Conservation (phyloP, 2,329 filamentous ascomycete genomes). For the Fusarium coffeatum region DNA sequence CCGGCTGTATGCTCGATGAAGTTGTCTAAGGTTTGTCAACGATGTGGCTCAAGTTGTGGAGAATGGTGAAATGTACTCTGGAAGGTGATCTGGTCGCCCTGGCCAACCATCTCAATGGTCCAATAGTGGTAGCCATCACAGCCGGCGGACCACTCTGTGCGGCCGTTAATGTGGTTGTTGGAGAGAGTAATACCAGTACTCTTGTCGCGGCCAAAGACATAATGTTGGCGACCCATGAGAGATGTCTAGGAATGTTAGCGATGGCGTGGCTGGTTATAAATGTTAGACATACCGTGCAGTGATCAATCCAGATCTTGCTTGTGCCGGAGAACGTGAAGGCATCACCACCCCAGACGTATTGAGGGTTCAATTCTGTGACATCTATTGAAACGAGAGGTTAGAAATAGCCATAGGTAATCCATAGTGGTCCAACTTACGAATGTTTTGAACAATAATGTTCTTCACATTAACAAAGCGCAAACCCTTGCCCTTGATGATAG, state of each 20-base stretch:
- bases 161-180: slow-evolving; percentile 60
- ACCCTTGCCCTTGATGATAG: slow-evolving; percentile 56
- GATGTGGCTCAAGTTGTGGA: neutral
- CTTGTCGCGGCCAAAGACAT: slow-evolving; percentile 33
- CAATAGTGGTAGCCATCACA: slow-evolving; percentile 62
- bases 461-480: slow-evolving; percentile 48
- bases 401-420: rapidly evolving
- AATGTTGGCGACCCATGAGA: slow-evolving; percentile 30
- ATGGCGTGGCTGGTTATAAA: rapidly evolving
- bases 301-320: slow-evolving; percentile 37
- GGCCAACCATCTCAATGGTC: slow-evolving; percentile 41
- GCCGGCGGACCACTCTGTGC: slow-evolving; percentile 55
- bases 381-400: neutral
- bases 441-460: slow-evolving; percentile 46
- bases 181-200: slow-evolving; percentile 56
- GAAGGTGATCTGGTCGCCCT: slow-evolving; percentile 25
- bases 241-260: slow-evolving; percentile 13
- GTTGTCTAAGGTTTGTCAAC: slow-evolving; percentile 6
- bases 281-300: slow-evolving; percentile 12
- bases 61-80: neutral
- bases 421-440: neutral
- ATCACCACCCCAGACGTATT: slow-evolving; percentile 40
- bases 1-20: slow-evolving; percentile 40
- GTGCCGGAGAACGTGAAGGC: slow-evolving; percentile 28
- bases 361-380: slow-evolving; percentile 31